Evolutionary conservation across 1,139 yeast genomes (phyloP), one percentile per base, ranked within the genome.

Genomic region (Kodamaea anthophila): DNA sequence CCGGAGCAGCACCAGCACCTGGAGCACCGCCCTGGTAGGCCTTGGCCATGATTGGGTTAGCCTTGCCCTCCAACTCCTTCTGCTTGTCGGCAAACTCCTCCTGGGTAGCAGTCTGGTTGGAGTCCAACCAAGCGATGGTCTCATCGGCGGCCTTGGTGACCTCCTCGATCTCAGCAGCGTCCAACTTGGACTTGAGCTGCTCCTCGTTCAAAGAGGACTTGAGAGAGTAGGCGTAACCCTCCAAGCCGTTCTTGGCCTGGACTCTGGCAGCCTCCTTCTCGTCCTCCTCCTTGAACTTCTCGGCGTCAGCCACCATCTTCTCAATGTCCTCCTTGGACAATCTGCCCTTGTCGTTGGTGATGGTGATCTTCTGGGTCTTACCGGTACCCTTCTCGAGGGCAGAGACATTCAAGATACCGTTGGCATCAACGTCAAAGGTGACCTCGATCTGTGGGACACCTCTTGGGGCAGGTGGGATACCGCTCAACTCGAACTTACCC

Each of bases 371-470:
- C 59, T 65, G 69, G 47, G 69, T 56, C 56, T 65, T 65, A 57
- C 96, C 96, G 42, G 97, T 88, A 58, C 95, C 96, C 74, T 88
- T 88, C 62, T 88, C 97, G 40, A 82, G 69, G 38, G 96, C 97
- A 42, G 87, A 73, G 40, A 88, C 97, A 65, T 85, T 88, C 65
- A 87, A 72, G 60, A 87, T 87, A 68, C 96, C 96, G 57, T 86
- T 86, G 43, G 96, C 95, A 59, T 87, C 96, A 51, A 87, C 70
- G 51, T 86, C 94, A 55, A 87, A 87, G 40, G 95, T 86, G 47
- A 88, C 95, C 70, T 87, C 96, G 52, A 87, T 85, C 70, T 87
- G 96, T 51, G 96, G 96, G 42, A 81, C 86, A 68, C 97, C 97
- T 70, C 96, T 85, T 66, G 96, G 96, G 35, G 96, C 94, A 44